These are phyloP conservation scores for Sungouiozyma ichnusensis DNA, from an alignment of 805 yeast species.

Conservation along the genomic window DNA sequence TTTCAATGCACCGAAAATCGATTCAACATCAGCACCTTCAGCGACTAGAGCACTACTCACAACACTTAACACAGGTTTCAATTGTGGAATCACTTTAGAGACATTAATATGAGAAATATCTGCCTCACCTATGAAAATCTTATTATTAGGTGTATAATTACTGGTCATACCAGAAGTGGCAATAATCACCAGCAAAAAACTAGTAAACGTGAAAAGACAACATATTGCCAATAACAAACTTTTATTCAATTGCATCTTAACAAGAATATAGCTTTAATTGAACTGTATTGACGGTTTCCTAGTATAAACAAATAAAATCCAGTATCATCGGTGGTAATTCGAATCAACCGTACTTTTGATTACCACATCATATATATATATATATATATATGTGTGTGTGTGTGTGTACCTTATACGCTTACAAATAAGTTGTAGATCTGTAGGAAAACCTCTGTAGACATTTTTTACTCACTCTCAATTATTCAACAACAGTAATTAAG, in stretches of 20 bases:
- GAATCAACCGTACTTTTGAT: too few species aligned
- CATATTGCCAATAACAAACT: slow-evolving; percentile 4
- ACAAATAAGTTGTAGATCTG: too few species aligned
- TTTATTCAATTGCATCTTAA: slow-evolving; percentile 2
- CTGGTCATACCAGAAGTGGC: slow-evolving; percentile 26
- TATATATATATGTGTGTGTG: too few species aligned
- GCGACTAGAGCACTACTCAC: slow-evolving; percentile 21
- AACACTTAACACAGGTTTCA: slow-evolving; percentile 20
- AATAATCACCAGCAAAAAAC: slow-evolving; percentile 22
- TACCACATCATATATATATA: too few species aligned
- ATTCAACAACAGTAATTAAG: too few species aligned
- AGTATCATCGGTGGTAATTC: too few species aligned
- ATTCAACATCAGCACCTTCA: slow-evolving; percentile 12
- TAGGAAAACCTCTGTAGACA: too few species aligned
- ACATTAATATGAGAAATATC: slow-evolving; percentile 26
- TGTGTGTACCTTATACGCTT: too few species aligned
- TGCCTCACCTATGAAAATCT: slow-evolving; percentile 26
- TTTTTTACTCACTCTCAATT: too few species aligned
- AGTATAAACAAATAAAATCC: too few species aligned
- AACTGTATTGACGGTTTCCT: too few species aligned
- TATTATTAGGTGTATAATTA: slow-evolving; percentile 22
- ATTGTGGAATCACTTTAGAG: slow-evolving; percentile 25
- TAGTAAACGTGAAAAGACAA: slow-evolving; percentile 17
- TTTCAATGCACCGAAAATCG: slow-evolving; percentile 17
- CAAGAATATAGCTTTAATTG: too few species aligned